phyloP scores from a whole-genome alignment of 169 alveolate genomes.

The Plasmodium ovale region DNA sequence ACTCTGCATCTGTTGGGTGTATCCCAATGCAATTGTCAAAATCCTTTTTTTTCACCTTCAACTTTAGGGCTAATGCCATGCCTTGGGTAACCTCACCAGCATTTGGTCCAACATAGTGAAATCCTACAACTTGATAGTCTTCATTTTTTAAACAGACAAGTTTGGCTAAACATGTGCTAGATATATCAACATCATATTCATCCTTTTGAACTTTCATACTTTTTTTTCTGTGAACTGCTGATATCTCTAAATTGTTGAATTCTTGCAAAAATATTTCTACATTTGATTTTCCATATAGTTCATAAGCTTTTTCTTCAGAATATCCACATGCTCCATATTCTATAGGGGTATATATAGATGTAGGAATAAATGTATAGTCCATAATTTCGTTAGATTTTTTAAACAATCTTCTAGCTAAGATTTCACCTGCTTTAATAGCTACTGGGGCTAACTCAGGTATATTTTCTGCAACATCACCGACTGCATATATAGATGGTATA shows the following conservation, averaged over 20 bases:
- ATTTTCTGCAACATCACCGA: slow-evolving; percentile 96
- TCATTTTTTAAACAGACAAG: slow-evolving; percentile 92
- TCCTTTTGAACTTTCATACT: slow-evolving; percentile 76
- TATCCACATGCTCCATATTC: slow-evolving; percentile 97
- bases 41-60: slow-evolving; percentile 94
- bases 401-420: slow-evolving; percentile 95
- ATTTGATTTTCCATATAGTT: slow-evolving; percentile 85
- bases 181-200: slow-evolving; percentile 85
- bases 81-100: slow-evolving; percentile 99
- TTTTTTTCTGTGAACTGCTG: slow-evolving; percentile 88
- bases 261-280: slow-evolving; percentile 91
- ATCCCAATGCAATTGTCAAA: slow-evolving; percentile 94
- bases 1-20: slow-evolving; percentile 98
- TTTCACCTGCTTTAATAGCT: slow-evolving; percentile 97
- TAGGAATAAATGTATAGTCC: slow-evolving; percentile 89
- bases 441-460: slow-evolving; percentile 98
- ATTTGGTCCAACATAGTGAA: slow-evolving; percentile 97
- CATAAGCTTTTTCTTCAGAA: slow-evolving; percentile 91
- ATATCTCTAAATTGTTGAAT: slow-evolving; percentile 92
- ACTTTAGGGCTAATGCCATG: slow-evolving; percentile 94
- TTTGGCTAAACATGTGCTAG: slow-evolving; percentile 93
- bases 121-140: slow-evolving; percentile 94
- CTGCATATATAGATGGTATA: slow-evolving; percentile 92
- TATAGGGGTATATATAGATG: slow-evolving; percentile 98
- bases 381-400: slow-evolving; percentile 84